Evolutionary conservation across 2,329 filamentous ascomycete species (phyloP).

Genomic region (Trichoderma endophyticum): DNA sequence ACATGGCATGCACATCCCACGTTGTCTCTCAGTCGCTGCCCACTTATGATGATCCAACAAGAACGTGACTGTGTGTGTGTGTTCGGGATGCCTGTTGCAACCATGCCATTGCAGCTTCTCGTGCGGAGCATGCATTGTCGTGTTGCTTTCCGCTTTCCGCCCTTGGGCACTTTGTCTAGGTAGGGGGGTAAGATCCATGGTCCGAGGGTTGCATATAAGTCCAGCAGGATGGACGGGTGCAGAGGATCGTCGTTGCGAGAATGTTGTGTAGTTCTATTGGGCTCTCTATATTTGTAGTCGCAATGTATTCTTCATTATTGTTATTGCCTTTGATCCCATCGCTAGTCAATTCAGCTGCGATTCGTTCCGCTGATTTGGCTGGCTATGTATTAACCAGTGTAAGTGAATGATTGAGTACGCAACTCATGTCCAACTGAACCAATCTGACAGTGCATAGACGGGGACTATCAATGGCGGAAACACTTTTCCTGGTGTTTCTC

Average conservation of each 20-base stretch:
- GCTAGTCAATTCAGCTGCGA: neutral
- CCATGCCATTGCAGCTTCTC: neutral
- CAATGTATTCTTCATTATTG: conserved; percentile 15
- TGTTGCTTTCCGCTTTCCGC: neutral
- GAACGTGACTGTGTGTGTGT: conserved; percentile 12
- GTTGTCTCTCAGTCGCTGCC: conserved; percentile 15
- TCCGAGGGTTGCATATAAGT: conserved; percentile 6
- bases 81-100: conserved; percentile 3
- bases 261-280: neutral
- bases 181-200: neutral
- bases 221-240: neutral
- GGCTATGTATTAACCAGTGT: conserved; percentile 37
- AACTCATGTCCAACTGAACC: neutral
- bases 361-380: conserved; percentile 26
- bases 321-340: neutral
- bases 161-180: neutral
- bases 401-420: conserved; percentile 20
- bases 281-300: neutral
- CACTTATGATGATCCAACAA: conserved; percentile 10
- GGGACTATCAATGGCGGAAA: conserved; percentile 46
- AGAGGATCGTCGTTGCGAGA: neutral
- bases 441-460: conserved; percentile 33
- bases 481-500: conserved; percentile 48
- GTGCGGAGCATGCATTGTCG: conserved; percentile 4
- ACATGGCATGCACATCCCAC: conserved; percentile 16